phyloP scores from a whole-genome alignment of 495 filamentous ascomycete species.

The Rusavskia elegans region DNA sequence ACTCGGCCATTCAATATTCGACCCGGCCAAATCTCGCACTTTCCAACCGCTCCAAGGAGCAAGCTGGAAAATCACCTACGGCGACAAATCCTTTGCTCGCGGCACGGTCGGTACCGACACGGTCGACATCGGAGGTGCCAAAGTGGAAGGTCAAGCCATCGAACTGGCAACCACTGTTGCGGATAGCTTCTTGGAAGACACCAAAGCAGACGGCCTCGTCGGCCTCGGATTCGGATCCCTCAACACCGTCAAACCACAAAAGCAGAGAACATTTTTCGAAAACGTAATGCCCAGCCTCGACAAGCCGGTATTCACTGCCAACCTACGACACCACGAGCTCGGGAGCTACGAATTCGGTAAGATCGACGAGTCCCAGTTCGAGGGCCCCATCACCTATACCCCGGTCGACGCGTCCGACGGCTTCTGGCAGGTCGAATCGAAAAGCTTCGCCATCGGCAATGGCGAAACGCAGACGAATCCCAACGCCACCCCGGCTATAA shows the following conservation, averaged over 20 bases:
- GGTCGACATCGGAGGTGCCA: conserved; percentile 58
- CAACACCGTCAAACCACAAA: conserved; percentile 51
- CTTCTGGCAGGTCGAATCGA: conserved; percentile 61
- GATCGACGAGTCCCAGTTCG: conserved; percentile 52
- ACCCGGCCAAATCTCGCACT: conserved; percentile 43
- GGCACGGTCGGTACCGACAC: conserved; percentile 57
- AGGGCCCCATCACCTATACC: conserved; percentile 45
- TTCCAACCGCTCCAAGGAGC: conserved; percentile 28
- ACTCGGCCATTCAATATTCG: conserved; percentile 41
- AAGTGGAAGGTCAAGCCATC: conserved; percentile 49
- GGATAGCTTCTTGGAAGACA: conserved; percentile 33
- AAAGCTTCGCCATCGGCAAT: conserved; percentile 38
- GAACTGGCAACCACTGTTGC: conserved; percentile 54
- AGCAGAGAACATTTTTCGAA: conserved; percentile 71
- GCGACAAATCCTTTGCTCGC: conserved; percentile 50
- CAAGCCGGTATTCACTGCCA: conserved; percentile 56
- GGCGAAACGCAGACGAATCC: conserved; percentile 17
- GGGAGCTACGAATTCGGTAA: conserved; percentile 67
- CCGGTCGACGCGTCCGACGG: conserved; percentile 45
- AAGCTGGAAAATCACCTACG: conserved; percentile 56
- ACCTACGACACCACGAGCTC: conserved; percentile 40
- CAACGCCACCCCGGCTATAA: conserved; percentile 39
- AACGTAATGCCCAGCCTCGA: conserved; percentile 48
- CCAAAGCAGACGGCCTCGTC: conserved; percentile 47
- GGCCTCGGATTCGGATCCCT: conserved; percentile 60